A percentile compares a stretch with the other conserved stretches of the same genome.
Conservation (phyloP, 805 yeast genomes). For the Blastobotrys mokoenaii region DNA sequence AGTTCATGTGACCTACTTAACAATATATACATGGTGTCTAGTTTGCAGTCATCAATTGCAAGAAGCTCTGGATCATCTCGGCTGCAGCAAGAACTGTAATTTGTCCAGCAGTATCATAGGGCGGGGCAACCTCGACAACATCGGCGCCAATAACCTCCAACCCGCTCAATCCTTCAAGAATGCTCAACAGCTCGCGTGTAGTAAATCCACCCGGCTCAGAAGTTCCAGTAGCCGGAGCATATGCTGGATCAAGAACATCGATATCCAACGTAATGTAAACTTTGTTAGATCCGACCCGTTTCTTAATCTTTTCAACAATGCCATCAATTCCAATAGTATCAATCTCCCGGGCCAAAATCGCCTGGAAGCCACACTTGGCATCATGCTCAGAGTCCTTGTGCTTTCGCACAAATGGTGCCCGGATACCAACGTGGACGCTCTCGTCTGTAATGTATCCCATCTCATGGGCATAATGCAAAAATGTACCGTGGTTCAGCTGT, state of each 20-base stretch:
- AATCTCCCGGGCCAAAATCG: conserved; percentile 60
- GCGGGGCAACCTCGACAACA: conserved; percentile 64
- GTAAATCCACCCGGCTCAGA: conserved; percentile 48
- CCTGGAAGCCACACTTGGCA: conserved; percentile 49
- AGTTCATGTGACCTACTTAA: too few relatives aligned
- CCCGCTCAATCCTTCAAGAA: conserved; percentile 53
- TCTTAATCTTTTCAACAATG: conserved; percentile 42
- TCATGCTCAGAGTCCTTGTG: conserved; percentile 51
- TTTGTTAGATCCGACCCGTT: conserved; percentile 51
- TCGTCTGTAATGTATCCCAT: conserved; percentile 44
- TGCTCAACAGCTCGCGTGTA: conserved; percentile 42
- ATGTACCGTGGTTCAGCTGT: conserved; percentile 59
- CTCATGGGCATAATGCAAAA: conserved; percentile 62
- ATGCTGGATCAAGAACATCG: conserved; percentile 51
- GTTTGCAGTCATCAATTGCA: not conserved
- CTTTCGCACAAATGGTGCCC: conserved; percentile 50
- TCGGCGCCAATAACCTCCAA: conserved; percentile 64
- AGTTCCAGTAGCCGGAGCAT: conserved; percentile 48
- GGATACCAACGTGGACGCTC: conserved; percentile 53
- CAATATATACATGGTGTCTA: not conserved
- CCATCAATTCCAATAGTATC: conserved; percentile 54
- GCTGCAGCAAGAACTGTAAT: conserved; percentile 53
- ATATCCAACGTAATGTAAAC: conserved; percentile 39
- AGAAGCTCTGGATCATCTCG: conserved; percentile 31
- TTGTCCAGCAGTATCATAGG: conserved; percentile 47